Conservation (phyloP, 306 rosid genomes). For the Acacia crassicarpa region DNA sequence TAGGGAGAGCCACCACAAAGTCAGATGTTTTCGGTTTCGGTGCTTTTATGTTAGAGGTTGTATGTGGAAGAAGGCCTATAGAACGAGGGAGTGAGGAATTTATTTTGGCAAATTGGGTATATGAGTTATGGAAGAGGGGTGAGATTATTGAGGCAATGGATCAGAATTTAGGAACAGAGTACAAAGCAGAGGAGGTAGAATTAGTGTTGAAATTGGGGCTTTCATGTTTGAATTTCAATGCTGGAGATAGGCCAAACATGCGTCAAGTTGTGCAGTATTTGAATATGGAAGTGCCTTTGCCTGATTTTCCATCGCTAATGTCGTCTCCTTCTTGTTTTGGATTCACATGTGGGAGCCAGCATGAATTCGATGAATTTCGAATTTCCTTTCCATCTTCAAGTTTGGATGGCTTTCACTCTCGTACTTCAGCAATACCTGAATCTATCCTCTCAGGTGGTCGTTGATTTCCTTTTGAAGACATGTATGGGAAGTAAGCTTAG, state of each 20-base stretch:
- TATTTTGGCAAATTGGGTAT: not conserved
- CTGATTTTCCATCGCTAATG: not conserved
- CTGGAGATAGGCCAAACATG: not conserved
- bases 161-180: not conserved
- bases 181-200: not conserved
- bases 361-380: rapidly evolving
- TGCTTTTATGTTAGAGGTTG: not conserved
- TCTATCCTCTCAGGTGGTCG: too few relatives aligned
- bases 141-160: not conserved
- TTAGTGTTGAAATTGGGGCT: not conserved
- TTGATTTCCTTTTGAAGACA: too few relatives aligned
- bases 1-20: too few relatives aligned
- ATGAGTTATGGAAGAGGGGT: not conserved
- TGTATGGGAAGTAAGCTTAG: too few relatives aligned
- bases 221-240: not conserved
- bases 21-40: too few relatives aligned
- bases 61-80: not conserved
- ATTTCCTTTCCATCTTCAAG: too few relatives aligned
- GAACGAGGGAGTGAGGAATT: rapidly evolving
- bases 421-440: too few relatives aligned
- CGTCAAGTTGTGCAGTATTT: not conserved
- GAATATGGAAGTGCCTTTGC: not conserved
- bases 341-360: too few relatives aligned
- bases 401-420: too few relatives aligned
- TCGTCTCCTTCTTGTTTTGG: too few relatives aligned